A percentile compares a stretch with the other conserved stretches of the same genome.
Evolutionary conservation across 495 filamentous ascomycete genomes (phyloP).

Genomic region (Geoglossum glabrum): DNA sequence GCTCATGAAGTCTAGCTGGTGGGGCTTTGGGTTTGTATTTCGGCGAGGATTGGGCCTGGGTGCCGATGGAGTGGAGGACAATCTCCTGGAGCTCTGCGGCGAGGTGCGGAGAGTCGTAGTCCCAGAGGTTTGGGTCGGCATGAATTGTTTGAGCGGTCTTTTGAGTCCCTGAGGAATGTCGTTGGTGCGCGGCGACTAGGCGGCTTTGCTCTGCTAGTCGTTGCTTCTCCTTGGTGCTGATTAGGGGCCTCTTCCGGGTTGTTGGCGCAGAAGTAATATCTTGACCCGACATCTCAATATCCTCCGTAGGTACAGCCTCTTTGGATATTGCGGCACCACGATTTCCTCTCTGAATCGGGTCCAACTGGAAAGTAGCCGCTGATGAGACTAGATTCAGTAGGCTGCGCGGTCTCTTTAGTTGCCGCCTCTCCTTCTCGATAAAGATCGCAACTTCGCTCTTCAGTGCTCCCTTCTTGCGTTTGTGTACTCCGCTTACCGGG

Average conservation of each 20-base stretch:
- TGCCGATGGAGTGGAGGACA: slow-evolving; percentile 18
- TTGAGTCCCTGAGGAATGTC: not conserved
- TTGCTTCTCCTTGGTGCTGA: slow-evolving; percentile 7
- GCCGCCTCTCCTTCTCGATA: slow-evolving; percentile 6
- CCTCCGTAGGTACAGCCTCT: not conserved
- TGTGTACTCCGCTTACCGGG: slow-evolving; percentile 5
- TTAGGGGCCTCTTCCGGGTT: slow-evolving; percentile 12
- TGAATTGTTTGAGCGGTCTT: slow-evolving; percentile 3
- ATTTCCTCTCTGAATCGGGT: not conserved
- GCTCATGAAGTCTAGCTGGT: not conserved
- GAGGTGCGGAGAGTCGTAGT: slow-evolving; percentile 25
- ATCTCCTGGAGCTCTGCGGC: slow-evolving; percentile 26
- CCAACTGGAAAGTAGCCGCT: not conserved
- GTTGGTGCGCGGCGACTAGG: not conserved
- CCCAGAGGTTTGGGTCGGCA: slow-evolving; percentile 17
- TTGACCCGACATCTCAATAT: not conserved
- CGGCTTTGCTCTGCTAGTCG: slow-evolving; percentile 5
- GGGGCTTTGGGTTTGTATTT: slow-evolving; percentile 12
- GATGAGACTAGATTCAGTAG: slow-evolving; percentile 6
- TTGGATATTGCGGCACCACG: not conserved
- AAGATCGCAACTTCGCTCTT: slow-evolving; percentile 11
- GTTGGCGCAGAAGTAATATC: not conserved
- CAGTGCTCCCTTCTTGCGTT: slow-evolving; percentile 4
- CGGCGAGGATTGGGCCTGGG: not conserved
- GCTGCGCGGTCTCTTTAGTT: slow-evolving; percentile 7